These are phyloP conservation scores for Cucurbitaria berberidis DNA, from an alignment of 2,329 filamentous ascomycete genomes.

Conservation along the genomic window DNA sequence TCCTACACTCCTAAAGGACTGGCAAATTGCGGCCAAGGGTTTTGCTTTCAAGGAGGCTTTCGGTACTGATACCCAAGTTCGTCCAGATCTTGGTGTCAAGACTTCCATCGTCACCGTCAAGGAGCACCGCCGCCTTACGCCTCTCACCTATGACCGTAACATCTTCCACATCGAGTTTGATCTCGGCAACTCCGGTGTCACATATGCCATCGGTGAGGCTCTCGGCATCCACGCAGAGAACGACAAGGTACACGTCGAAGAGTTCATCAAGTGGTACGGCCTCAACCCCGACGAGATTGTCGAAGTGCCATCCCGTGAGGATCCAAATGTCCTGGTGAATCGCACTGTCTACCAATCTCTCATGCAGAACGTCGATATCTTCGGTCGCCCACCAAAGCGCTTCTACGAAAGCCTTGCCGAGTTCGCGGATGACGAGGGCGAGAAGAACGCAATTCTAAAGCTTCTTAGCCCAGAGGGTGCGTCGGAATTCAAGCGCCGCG, in stretches of 20 bases:
- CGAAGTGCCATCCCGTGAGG: slow-evolving; percentile 87
- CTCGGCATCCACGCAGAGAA: slow-evolving; percentile 97
- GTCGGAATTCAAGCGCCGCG: slow-evolving; percentile 87
- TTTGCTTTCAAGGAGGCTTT: slow-evolving; percentile 95
- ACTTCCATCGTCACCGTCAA: slow-evolving; percentile 88
- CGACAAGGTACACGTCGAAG: slow-evolving; percentile 74
- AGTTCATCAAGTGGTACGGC: slow-evolving; percentile 90
- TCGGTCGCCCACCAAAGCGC: slow-evolving; percentile 93
- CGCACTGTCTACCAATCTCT: slow-evolving; percentile 93
- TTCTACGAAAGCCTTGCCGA: slow-evolving; percentile 95
- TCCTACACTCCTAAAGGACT: slow-evolving; percentile 71
- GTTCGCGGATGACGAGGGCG: slow-evolving; percentile 80
- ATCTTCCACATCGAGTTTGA: slow-evolving; percentile 99
- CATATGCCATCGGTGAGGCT: slow-evolving; percentile 96
- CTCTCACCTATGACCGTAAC: slow-evolving; percentile 88
- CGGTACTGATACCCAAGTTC: slow-evolving; percentile 72
- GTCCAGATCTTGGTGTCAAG: slow-evolving; percentile 85
- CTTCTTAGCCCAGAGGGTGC: slow-evolving; percentile 77
- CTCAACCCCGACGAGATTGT: slow-evolving; percentile 83
- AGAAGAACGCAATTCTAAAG: slow-evolving; percentile 79
- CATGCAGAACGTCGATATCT: slow-evolving; percentile 92
- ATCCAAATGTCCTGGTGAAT: slow-evolving; percentile 75
- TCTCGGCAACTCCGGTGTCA: slow-evolving; percentile 86
- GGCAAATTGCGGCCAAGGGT: slow-evolving; percentile 85
- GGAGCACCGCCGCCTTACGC: slow-evolving; percentile 93